Evolutionary conservation across 2,329 filamentous ascomycete genomes (phyloP).

Genomic region (Hypoxylon sp.): DNA sequence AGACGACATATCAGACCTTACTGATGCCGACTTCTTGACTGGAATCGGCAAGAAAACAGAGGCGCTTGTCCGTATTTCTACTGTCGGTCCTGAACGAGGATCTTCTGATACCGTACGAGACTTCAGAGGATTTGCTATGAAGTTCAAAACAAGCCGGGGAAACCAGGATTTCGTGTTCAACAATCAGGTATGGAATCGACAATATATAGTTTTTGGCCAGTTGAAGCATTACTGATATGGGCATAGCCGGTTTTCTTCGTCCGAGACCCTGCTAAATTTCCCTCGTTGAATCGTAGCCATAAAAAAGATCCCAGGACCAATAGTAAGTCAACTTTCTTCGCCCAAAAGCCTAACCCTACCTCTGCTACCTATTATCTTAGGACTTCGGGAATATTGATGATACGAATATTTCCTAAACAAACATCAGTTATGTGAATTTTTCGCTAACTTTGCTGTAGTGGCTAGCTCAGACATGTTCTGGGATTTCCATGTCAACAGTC

Average conservation of each 20-base stretch:
- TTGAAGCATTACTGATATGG: background rate
- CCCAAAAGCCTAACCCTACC: background rate
- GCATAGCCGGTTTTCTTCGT: conserved; percentile 48
- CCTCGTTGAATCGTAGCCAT: conserved; percentile 47
- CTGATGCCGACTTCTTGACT: conserved; percentile 47
- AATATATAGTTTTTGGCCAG: background rate
- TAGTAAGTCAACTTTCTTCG: conserved; percentile 17
- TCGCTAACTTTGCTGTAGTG: conserved; percentile 22
- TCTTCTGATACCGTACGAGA: conserved; percentile 48
- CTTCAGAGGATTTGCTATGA: conserved; percentile 49
- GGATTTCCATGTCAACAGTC: conserved; percentile 57
- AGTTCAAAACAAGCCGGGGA: conserved; percentile 47
- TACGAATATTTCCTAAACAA: background rate
- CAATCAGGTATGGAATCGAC: conserved; percentile 30
- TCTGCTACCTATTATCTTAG: too few relatives aligned
- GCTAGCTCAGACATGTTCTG: conserved; percentile 50
- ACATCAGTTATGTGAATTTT: background rate
- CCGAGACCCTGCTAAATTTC: conserved; percentile 48
- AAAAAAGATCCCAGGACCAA: conserved; percentile 46
- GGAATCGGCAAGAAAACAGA: conserved; percentile 49
- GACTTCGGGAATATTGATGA: too few relatives aligned
- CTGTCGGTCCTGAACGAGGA: conserved; percentile 48
- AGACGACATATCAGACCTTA: conserved; percentile 48
- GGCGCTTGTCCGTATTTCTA: conserved; percentile 47
- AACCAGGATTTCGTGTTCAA: conserved; percentile 49